Percentiles rank a stretch among this genome's conserved stretches.
These are phyloP conservation scores for Fusarium sp. DNA, from an alignment of 2,329 filamentous ascomycete genomes.

Conservation along the genomic window DNA sequence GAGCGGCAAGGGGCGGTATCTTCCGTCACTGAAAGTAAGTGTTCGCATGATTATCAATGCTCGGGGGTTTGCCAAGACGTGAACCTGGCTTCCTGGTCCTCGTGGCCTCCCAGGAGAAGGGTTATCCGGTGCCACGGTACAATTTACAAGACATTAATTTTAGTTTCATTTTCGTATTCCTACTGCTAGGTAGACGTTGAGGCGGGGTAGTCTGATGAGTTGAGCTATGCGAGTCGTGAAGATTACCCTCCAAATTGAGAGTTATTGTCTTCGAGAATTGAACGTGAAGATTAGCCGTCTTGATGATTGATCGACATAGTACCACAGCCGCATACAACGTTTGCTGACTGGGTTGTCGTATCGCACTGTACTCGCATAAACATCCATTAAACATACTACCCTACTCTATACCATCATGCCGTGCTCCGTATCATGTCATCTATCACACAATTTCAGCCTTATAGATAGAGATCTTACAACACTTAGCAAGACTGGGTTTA, in stretches of 20 bases:
- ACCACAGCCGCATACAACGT: background rate
- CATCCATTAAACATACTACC: background rate
- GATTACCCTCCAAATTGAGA: background rate
- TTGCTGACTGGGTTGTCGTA: background rate
- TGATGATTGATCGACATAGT: background rate
- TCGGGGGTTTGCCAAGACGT: constrained; percentile 12
- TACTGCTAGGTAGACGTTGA: background rate
- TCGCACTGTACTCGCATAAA: background rate
- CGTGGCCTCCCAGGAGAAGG: constrained; percentile 1
- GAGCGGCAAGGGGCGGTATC: constrained; percentile 8
- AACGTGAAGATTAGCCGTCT: background rate
- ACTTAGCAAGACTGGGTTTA: constrained; percentile 1
- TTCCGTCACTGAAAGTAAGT: constrained; percentile 5
- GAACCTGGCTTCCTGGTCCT: background rate
- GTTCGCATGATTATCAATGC: constrained; percentile 1
- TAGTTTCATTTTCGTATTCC: constrained; percentile 1
- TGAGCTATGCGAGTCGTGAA: background rate
- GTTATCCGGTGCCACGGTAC: constrained; percentile 20
- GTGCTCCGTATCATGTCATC: background rate
- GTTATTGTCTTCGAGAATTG: background rate
- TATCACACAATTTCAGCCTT: constrained; percentile 1
- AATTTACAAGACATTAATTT: constrained; percentile 10
- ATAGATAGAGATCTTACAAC: constrained; percentile 1
- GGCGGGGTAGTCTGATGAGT: constrained; percentile 12
- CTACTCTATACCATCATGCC: background rate